Evolutionary conservation across 1,284 basidiomycete species (phyloP), one percentile per base, ranked within the genome.

Genomic region (Ceratobasidium sp.): DNA sequence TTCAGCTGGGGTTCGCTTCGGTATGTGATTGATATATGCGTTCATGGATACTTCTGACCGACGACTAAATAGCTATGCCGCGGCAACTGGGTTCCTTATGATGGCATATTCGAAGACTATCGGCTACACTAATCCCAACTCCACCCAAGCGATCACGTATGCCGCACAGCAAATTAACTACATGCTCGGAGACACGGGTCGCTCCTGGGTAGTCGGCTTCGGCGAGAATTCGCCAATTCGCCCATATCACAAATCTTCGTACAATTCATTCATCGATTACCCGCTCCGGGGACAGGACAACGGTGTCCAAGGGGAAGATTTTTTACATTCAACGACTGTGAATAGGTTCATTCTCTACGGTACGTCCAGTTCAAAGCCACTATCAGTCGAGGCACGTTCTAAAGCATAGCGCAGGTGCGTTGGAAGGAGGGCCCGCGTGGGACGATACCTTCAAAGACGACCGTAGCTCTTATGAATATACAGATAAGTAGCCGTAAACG

Each of bases 161-260:
- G 73, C 73, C 22, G 63, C 73, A 27, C 73, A 75, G 64, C 73
- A 75, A 54, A 66, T 75, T 63, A 75, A 75, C 64, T 75, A 75
- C 47, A 48, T 36, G n/a, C 73, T 75, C 50, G 73, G 73, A 24
- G 73, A 75, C 24, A 54, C 50, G n/a, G 73, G 73, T 31, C 73
- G 73, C 1, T 75, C 73, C 9, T 75, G 73, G 73, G 73, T 75
- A n/a, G 73, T 75, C 24, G 73, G 73, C 33, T 75, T 75, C 19
- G 73, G 73, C 4, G 45, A 75, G 53, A 53, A 65, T 41, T 75
- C 73, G 27, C 73, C 73, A 24, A 22, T 75, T n/a, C 48, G 73
- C 7, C 73, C 73, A 0, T 75, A 75, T 63, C 73, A 75, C 50
- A 75, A 75, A 24, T 75, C 73, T 50, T 66, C 62, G 22, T 75